phyloP scores from a whole-genome alignment of 768 basidiomycete genomes.

The Hypholoma fasciculare region DNA sequence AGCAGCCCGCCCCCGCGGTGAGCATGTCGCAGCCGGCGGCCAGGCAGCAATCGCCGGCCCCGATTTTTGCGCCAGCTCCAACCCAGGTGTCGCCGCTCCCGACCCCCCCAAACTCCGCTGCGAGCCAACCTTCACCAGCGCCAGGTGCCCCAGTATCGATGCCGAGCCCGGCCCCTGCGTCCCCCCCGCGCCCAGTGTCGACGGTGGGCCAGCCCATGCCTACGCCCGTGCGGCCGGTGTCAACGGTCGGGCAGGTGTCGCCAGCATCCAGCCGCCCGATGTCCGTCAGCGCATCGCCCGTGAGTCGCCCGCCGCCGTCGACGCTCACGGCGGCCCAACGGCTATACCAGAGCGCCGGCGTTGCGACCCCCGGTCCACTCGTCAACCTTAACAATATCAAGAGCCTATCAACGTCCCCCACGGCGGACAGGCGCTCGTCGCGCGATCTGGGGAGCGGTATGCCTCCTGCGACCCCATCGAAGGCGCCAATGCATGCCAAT shows the following conservation, averaged over 20 bases:
- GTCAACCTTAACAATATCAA: constrained; percentile 14
- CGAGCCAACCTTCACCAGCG: background rate
- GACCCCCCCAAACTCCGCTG: background rate
- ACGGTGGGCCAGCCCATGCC: background rate
- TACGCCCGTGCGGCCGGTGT: background rate
- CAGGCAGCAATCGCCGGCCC: background rate
- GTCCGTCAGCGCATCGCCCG: background rate
- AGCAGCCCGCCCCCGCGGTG: background rate
- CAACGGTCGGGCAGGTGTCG: background rate
- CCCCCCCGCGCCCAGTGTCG: background rate
- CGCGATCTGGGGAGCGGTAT: background rate
- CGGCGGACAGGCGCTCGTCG: background rate
- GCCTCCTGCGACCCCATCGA: background rate
- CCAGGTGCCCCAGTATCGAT: background rate
- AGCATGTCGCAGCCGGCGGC: background rate
- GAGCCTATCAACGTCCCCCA: constrained; percentile 11
- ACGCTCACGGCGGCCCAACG: constrained; percentile 32
- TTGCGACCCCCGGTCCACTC: constrained; percentile 19
- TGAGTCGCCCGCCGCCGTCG: constrained; percentile 1
- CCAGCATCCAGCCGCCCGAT: background rate
- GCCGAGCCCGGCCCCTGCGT: background rate
- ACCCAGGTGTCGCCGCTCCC: background rate
- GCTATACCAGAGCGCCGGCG: constrained; percentile 41
- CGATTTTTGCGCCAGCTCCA: background rate
- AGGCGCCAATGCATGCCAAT: background rate